Evolutionary conservation across 140 eudicot species (phyloP).

Genomic region (Ambrosia hybrid): DNA sequence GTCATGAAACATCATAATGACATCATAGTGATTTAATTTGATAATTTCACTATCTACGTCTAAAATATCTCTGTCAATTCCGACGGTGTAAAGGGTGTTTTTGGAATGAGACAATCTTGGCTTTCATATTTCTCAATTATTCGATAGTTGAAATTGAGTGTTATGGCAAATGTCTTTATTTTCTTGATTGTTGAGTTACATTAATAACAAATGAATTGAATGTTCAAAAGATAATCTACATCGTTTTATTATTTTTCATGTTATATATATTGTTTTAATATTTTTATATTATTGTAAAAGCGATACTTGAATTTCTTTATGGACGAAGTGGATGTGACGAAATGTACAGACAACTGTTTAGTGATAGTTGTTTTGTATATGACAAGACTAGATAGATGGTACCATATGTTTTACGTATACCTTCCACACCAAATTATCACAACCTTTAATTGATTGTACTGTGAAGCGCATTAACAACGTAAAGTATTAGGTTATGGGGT

Average conservation of each 20-base stretch:
- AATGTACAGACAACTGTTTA: background rate
- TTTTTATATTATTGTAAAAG: background rate
- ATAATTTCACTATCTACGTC: background rate
- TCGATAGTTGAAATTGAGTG: background rate
- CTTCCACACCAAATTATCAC: background rate
- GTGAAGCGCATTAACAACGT: background rate
- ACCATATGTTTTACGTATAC: background rate
- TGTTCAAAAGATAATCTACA: background rate
- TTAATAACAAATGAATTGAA: background rate
- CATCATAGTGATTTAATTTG: conserved; percentile 6
- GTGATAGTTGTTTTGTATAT: background rate
- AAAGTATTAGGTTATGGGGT: too few species aligned
- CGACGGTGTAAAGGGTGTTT: background rate
- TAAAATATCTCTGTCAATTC: background rate
- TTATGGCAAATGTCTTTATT: too few species aligned
- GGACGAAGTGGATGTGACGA: too few species aligned
- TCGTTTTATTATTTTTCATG: background rate
- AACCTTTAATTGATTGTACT: background rate
- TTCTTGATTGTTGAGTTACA: background rate
- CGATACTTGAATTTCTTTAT: too few species aligned
- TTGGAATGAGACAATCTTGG: background rate
- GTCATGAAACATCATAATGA: conserved; percentile 8
- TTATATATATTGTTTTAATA: background rate
- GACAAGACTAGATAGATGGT: background rate
- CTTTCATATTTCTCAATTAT: background rate